Evolutionary conservation across 352 stramenopile genomes (phyloP), one percentile per base, ranked within the genome.

Genomic region (Nothophytophthora sp.): DNA sequence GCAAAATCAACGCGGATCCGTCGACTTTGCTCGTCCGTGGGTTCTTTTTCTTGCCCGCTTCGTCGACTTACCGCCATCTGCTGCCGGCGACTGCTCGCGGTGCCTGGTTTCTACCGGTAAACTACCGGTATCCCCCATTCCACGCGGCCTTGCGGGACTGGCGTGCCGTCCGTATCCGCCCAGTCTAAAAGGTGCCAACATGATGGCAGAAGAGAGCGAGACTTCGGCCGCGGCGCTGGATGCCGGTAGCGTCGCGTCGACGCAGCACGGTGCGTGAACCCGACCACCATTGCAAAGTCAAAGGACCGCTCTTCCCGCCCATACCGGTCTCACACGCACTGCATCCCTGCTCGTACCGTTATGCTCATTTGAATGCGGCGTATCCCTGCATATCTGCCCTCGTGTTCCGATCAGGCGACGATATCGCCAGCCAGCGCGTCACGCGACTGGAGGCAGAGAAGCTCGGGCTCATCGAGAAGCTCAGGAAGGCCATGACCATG

Each of bases 391-490:
- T n/a, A n/a, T n/a, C 23, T 36, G 52, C 63, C 32, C 48, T 67
- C 23, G 54, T 9, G 34, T 60, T 67, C 51, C 58, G 34, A 6
- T 30, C 41, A 44, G 33, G n/a, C 24, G 25, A 23, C 27, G 25
- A 32, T 13, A 13, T 10, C 25, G 42, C 42, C 13, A 24, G 19
- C 8, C 40, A 63, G 48, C 60, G 59, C 0, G 63, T 76, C 41
- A 65, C 79, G 39, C 73, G 69, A 54, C 67, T 90, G 9, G 80
- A 88, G 37, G 59, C 55, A 8, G 75, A 88, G 46, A 90, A 90
- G 54, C 66, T 71, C 22, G 76, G 89, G 63, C 74, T 92, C 33
- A 81, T 92, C 18, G 74, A 79, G 50, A 90, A 92, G 56, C 73
- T 90, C 47, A 88, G 88, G 66, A 63, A 74, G 20, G 78, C 87